Percentiles rank a stretch among this genome's conserved stretches.
These are phyloP conservation scores for Acer campestre DNA, from an alignment of 345 rosid genomes.

Conservation along the genomic window DNA sequence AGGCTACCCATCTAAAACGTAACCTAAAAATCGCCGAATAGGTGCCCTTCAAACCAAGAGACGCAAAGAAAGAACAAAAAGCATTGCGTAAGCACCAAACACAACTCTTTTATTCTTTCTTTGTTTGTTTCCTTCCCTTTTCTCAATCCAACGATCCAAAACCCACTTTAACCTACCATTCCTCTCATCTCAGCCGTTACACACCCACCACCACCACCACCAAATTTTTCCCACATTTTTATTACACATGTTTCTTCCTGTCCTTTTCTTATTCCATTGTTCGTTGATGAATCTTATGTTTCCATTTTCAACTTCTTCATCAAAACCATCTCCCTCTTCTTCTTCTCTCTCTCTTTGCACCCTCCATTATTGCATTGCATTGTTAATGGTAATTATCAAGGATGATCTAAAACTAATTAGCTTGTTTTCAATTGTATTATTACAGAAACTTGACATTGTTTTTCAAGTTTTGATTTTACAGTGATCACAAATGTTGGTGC, in stretches of 20 bases:
- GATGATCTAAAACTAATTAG: neutral
- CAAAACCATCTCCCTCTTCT: conserved; percentile 8
- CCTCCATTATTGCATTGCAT: conserved; percentile 17
- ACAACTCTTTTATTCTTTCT: neutral
- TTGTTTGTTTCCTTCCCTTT: neutral
- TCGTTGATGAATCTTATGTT: conserved; percentile 30
- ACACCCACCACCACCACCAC: neutral
- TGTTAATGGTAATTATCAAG: conserved; percentile 30
- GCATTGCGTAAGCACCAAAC: conserved; percentile 33
- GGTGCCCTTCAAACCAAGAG: conserved; percentile 25
- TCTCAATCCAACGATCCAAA: conserved; percentile 36
- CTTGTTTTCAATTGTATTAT: neutral
- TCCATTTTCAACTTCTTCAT: conserved; percentile 3
- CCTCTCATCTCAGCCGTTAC: conserved; percentile 29
- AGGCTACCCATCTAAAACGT: conserved; percentile 14
- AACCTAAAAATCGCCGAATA: conserved; percentile 18
- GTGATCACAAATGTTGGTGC: conserved; percentile 29
- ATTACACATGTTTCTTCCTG: conserved; percentile 16
- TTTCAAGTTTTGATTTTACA: neutral
- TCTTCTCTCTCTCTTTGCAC: neutral
- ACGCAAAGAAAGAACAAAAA: conserved; percentile 31
- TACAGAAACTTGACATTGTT: neutral
- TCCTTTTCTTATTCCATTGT: conserved; percentile 18
- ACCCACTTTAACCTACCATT: conserved; percentile 36
- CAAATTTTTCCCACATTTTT: conserved; percentile 9